Evolutionary conservation across 768 basidiomycete species (phyloP).

Genomic region (Cyclocybe aegerita): DNA sequence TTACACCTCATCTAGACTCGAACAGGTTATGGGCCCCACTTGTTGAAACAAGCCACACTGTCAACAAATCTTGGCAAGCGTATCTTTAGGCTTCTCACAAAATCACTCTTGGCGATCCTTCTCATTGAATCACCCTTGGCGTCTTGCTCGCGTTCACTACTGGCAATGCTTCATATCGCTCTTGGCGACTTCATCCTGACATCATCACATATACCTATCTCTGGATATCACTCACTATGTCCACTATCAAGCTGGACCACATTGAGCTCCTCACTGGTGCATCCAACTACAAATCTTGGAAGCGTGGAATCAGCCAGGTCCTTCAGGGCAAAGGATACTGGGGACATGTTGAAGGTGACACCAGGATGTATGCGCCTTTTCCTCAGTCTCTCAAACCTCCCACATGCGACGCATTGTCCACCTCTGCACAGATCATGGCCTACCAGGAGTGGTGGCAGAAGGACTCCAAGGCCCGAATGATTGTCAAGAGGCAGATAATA

Average conservation of each 20-base stretch:
- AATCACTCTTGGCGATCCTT: no score
- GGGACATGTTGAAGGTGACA: constrained; percentile 10
- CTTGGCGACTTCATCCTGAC: no score
- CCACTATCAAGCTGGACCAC: constrained; percentile 10
- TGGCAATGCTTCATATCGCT: no score
- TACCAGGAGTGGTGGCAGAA: constrained; percentile 6
- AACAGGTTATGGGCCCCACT: no score
- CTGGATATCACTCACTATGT: constrained; percentile 1
- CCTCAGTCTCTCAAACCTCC: constrained; percentile 1
- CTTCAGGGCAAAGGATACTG: constrained; percentile 9
- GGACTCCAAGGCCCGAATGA: constrained; percentile 6
- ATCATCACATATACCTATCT: constrained; percentile 7
- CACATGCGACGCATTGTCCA: background rate
- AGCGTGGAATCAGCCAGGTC: constrained; percentile 4
- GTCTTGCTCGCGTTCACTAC: no score
- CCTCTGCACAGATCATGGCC: background rate
- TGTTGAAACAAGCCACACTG: no score
- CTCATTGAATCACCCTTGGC: no score
- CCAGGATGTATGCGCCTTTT: background rate
- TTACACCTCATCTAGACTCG: no score
- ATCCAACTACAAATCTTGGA: constrained; percentile 10
- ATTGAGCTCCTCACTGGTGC: constrained; percentile 6
- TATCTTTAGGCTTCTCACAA: no score
- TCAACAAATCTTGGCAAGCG: no score
- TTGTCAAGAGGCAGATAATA: constrained; percentile 3